Evolutionary conservation across 139 green algal genomes (phyloP).

Genomic region (Deuterostichococcus epilithicus): DNA sequence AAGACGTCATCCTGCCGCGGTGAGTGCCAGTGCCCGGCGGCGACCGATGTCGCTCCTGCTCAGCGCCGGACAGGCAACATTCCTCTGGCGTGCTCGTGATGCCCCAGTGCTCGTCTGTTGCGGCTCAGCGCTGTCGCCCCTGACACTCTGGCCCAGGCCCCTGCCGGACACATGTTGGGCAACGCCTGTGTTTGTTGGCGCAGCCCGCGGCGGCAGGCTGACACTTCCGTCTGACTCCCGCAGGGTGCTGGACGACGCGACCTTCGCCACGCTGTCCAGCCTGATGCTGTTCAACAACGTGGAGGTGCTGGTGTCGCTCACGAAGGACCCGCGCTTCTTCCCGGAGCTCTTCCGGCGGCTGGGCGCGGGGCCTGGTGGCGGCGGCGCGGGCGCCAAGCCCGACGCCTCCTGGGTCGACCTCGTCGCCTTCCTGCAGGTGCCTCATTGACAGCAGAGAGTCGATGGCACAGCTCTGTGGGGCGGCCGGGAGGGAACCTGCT

Average conservation of each 20-base stretch:
- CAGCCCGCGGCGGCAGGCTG: too few species aligned
- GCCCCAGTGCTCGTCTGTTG: too few species aligned
- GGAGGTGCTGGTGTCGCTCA: constrained; percentile 67
- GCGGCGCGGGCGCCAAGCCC: neutral
- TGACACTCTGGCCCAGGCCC: too few species aligned
- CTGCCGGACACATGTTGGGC: too few species aligned
- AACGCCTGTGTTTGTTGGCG: too few species aligned
- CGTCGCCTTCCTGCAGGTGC: neutral
- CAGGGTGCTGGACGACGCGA: constrained; percentile 85
- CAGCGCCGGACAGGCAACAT: too few species aligned
- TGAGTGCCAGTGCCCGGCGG: constrained; percentile 4
- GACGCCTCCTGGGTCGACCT: neutral
- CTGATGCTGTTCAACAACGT: constrained; percentile 95
- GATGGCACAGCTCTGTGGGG: neutral
- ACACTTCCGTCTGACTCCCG: neutral
- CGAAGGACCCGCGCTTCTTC: constrained; percentile 76
- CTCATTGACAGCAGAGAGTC: constrained; percentile 21
- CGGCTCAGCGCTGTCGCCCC: too few species aligned
- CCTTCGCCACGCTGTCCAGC: constrained; percentile 84
- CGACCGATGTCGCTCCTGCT: neutral
- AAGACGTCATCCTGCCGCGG: constrained; percentile 93
- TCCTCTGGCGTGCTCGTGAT: too few species aligned
- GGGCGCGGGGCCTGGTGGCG: constrained; percentile 6
- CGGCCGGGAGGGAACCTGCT: neutral
- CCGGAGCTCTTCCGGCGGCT: constrained; percentile 78